Evolutionary conservation across 176 grass and related monocot genomes (phyloP).

Genomic region (Triticum dicoccoides): DNA sequence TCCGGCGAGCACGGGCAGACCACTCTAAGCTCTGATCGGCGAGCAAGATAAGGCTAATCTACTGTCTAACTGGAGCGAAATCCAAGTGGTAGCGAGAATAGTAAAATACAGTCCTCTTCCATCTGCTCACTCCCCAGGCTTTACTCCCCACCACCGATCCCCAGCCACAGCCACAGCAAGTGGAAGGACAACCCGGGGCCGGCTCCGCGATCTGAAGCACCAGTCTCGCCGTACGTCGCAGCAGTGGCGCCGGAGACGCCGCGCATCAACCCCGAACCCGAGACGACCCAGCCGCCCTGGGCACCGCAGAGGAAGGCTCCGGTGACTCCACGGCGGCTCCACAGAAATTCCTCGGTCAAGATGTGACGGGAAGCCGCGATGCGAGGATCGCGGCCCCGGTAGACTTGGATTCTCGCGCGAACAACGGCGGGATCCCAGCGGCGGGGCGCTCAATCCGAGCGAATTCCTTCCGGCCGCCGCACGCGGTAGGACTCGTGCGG

Average conservation of each 20-base stretch:
- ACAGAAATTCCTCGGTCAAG: background rate
- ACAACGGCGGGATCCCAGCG: background rate
- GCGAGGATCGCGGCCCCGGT: background rate
- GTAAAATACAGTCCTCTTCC: constrained; percentile 44
- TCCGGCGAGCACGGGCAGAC: background rate
- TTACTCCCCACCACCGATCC: constrained; percentile 46
- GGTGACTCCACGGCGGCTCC: background rate
- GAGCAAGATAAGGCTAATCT: background rate
- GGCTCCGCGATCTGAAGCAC: background rate
- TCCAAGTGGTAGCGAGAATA: background rate
- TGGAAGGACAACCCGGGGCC: background rate
- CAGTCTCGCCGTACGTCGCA: background rate
- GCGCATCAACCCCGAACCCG: constrained; percentile 30
- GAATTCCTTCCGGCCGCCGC: background rate
- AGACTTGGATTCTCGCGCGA: background rate
- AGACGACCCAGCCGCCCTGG: background rate
- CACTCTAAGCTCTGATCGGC: background rate
- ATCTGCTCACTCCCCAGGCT: constrained; percentile 29
- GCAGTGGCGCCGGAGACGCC: constrained; percentile 9
- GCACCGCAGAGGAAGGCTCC: constrained; percentile 19
- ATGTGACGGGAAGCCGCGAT: background rate
- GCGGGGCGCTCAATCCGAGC: background rate
- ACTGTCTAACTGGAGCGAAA: background rate
- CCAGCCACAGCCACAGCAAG: constrained; percentile 48
- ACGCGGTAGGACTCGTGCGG: background rate